Evolutionary conservation across 2,329 filamentous ascomycete species (phyloP).

Genomic region (Rutstroemia sp.): DNA sequence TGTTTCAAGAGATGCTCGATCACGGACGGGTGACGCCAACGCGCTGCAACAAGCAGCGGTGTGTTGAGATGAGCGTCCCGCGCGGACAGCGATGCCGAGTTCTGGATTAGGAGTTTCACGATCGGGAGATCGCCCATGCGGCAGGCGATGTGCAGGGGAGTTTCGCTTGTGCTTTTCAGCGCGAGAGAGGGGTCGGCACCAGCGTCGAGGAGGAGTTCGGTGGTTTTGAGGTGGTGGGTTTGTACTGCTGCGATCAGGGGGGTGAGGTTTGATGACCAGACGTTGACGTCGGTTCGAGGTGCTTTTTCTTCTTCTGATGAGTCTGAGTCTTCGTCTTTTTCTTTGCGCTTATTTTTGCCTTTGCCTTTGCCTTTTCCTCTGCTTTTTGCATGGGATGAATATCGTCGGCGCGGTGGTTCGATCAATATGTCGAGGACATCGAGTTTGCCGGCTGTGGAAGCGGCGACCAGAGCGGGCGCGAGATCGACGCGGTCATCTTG

Average conservation of each 20-base stretch:
- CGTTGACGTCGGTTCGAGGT: conserved; percentile 7
- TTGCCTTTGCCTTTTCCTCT: background rate
- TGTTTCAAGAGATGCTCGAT: conserved; percentile 9
- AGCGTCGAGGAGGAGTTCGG: conserved; percentile 12
- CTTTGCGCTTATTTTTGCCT: too few relatives aligned
- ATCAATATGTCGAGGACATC: conserved; percentile 15
- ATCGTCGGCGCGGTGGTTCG: conserved; percentile 3
- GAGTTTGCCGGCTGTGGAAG: conserved; percentile 12
- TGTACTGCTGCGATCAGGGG: conserved; percentile 17
- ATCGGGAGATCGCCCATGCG: conserved; percentile 15
- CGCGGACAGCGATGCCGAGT: conserved; percentile 12
- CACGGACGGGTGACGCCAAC: conserved; percentile 13
- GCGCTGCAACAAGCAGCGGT: conserved; percentile 11
- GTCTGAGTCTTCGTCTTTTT: too few relatives aligned
- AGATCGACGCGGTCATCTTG: conserved; percentile 12
- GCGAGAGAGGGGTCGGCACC: conserved; percentile 16
- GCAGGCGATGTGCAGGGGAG: conserved; percentile 12
- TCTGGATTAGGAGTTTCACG: conserved; percentile 7
- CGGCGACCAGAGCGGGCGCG: conserved; percentile 14
- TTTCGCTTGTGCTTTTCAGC: conserved; percentile 5
- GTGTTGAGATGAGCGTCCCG: conserved; percentile 13
- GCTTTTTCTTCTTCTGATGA: too few relatives aligned
- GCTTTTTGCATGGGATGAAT: background rate
- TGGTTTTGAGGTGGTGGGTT: conserved; percentile 15
- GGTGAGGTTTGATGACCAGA: conserved; percentile 12